Conservation (phyloP, 2,329 filamentous ascomycete species). For the Epichloe sp. region DNA sequence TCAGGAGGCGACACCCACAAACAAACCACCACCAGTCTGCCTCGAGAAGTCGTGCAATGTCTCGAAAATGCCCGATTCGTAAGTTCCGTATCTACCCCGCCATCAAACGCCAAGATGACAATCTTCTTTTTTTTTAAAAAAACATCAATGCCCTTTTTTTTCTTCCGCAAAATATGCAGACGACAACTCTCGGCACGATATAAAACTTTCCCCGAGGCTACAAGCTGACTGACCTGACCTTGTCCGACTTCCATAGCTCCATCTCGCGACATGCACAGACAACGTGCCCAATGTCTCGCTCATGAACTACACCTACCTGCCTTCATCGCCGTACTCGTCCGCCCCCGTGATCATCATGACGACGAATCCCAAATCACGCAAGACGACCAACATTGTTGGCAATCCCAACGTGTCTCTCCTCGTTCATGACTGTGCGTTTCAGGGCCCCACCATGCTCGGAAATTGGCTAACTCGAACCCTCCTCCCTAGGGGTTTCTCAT, state of each 20-base stretch:
- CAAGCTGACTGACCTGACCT: background rate
- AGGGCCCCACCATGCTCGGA: background rate
- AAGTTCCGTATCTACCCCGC: constrained; percentile 20
- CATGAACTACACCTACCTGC: constrained; percentile 98
- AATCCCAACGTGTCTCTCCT: constrained; percentile 86
- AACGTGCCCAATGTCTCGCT: constrained; percentile 84
- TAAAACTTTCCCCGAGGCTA: too few relatives aligned
- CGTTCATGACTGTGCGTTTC: constrained; percentile 69
- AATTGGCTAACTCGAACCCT: background rate
- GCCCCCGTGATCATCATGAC: constrained; percentile 92
- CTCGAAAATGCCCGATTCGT: constrained; percentile 93
- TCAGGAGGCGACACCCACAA: constrained; percentile 63
- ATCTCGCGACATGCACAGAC: constrained; percentile 79
- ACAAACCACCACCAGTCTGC: constrained; percentile 55
- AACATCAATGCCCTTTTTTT: too few relatives aligned
- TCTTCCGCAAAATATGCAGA: too few relatives aligned
- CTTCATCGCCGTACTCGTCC: constrained; percentile 54
- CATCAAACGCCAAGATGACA: background rate
- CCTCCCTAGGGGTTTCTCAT: constrained; percentile 61
- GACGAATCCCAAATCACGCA: constrained; percentile 65
- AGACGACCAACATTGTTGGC: constrained; percentile 65
- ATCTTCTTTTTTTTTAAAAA: background rate
- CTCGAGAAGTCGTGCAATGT: constrained; percentile 76
- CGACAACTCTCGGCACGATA: too few relatives aligned
- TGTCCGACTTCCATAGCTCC: constrained; percentile 48